Conservation (phyloP, 139 green algal species). For the Coccomyxa sp. region DNA sequence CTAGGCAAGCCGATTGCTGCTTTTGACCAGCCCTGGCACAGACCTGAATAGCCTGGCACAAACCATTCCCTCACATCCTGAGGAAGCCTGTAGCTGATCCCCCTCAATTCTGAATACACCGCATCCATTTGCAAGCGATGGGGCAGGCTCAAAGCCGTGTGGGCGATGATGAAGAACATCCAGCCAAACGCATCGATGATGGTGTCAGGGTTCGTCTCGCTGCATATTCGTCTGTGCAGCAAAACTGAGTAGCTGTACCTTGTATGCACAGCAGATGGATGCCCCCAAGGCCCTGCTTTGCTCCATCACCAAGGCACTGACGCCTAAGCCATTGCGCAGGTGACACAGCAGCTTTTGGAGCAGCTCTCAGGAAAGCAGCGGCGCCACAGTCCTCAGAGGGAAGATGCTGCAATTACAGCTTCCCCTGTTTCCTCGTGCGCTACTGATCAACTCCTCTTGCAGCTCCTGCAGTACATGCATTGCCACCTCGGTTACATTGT, state of each 20-base stretch:
- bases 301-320: neutral
- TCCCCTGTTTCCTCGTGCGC: neutral
- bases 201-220: neutral
- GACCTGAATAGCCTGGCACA: too few relatives aligned
- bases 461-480: neutral
- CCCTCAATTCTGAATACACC: too few relatives aligned
- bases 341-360: constrained; percentile 18
- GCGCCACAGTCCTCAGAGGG: too few relatives aligned
- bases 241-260: neutral
- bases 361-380: constrained; percentile 16
- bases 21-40: too few relatives aligned
- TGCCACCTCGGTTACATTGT: neutral
- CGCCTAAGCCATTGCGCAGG: constrained; percentile 2
- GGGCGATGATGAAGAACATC: neutral
- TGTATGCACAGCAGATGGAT: neutral
- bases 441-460: neutral
- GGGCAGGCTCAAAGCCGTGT: neutral
- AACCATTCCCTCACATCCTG: too few relatives aligned
- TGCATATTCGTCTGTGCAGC: neutral
- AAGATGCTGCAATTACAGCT: neutral
- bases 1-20: too few relatives aligned
- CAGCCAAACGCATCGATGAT: neutral
- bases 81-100: too few relatives aligned
- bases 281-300: too few relatives aligned
- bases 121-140: neutral